These are phyloP conservation scores for Ciborinia camelliae DNA, from an alignment of 2,329 filamentous ascomycete species.

Conservation along the genomic window DNA sequence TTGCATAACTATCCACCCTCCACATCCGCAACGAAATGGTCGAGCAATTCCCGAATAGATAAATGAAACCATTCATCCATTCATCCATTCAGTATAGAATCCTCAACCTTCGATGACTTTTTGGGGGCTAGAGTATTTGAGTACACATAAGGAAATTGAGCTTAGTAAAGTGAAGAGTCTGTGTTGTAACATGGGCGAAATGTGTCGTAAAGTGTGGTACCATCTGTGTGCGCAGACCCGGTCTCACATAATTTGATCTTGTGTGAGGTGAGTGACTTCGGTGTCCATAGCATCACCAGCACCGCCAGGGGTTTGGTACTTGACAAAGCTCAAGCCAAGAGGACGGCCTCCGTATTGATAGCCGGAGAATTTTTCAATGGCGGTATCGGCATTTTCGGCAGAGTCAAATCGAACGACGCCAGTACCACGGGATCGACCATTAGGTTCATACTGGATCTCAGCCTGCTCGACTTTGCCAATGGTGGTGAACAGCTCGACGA, in stretches of 20 bases:
- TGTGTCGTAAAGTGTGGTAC: background rate
- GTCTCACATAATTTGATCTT: slow-evolving; percentile 92
- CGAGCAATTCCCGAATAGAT: background rate
- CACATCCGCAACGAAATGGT: slow-evolving; percentile 12
- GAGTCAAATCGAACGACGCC: slow-evolving; percentile 94
- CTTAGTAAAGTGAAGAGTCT: slow-evolving; percentile 2
- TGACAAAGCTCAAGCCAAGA: slow-evolving; percentile 88
- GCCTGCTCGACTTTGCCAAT: slow-evolving; percentile 97
- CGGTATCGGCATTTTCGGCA: slow-evolving; percentile 80
- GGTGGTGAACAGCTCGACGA: slow-evolving; percentile 93
- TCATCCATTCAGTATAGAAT: slow-evolving; percentile 4
- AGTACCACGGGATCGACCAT: slow-evolving; percentile 88
- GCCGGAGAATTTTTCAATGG: slow-evolving; percentile 94
- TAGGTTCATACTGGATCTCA: slow-evolving; percentile 98
- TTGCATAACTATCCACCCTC: slow-evolving; percentile 11
- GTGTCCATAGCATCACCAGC: slow-evolving; percentile 70
- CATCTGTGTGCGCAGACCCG: background rate
- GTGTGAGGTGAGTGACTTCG: slow-evolving; percentile 75
- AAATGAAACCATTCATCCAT: background rate
- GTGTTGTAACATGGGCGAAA: slow-evolving; percentile 17
- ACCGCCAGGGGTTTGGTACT: slow-evolving; percentile 71
- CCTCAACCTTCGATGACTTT: slow-evolving; percentile 6
- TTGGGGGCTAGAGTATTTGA: slow-evolving; percentile 4
- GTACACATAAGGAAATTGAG: slow-evolving; percentile 18
- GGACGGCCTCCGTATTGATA: slow-evolving; percentile 97